Evolutionary conservation across 179 eudicot genomes (phyloP).

Genomic region (Spinacia oleracea): DNA sequence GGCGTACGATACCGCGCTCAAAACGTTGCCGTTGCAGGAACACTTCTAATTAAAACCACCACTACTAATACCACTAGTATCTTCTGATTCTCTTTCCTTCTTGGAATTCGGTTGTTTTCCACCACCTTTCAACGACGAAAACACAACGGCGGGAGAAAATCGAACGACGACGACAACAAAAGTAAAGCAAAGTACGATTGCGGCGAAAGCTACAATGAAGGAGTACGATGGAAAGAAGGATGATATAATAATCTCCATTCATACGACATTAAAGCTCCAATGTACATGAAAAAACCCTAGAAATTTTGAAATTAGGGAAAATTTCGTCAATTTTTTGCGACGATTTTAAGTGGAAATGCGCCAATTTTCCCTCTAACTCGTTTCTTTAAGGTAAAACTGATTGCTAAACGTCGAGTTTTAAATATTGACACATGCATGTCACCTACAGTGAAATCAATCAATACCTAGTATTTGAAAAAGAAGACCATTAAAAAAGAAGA

Average conservation of each 20-base stretch:
- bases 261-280: constrained; percentile 53
- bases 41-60: not conserved
- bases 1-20: constrained; percentile 22
- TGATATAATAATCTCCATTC: constrained; percentile 42
- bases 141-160: constrained; percentile 27
- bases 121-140: constrained; percentile 16
- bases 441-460: too few relatives aligned
- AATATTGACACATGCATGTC: too few relatives aligned
- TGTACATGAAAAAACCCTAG: constrained; percentile 53
- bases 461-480: too few relatives aligned
- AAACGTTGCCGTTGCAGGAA: constrained; percentile 31
- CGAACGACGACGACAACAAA: constrained; percentile 39
- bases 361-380: not conserved
- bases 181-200: constrained; percentile 35
- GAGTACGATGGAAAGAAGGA: constrained; percentile 22
- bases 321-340: not conserved
- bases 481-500: too few relatives aligned
- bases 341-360: too few relatives aligned
- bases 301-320: not conserved
- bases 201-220: constrained; percentile 30
- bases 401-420: too few relatives aligned
- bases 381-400: not conserved
- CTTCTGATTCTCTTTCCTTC: constrained; percentile 1
- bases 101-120: not conserved
- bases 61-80: not conserved